phyloP scores from a whole-genome alignment of 257 asterid genomes.

The Fraxinus pennsylvanica region DNA sequence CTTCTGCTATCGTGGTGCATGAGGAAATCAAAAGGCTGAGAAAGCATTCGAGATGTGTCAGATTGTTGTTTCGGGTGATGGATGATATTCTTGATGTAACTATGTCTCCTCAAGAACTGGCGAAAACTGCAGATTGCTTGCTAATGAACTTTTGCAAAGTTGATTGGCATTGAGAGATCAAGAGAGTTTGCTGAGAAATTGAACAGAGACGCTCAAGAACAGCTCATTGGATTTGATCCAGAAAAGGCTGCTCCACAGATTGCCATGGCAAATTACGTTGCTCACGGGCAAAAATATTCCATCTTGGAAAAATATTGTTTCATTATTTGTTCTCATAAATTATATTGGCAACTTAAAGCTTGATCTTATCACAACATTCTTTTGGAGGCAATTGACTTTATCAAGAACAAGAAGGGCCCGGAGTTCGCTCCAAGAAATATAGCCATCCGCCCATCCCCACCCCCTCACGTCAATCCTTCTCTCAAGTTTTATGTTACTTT shows the following conservation, averaged over 20 bases:
- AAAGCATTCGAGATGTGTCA: constrained; percentile 32
- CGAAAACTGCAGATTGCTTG: constrained; percentile 37
- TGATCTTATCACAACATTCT: not conserved
- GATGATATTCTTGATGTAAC: constrained; percentile 46
- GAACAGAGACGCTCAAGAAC: constrained; percentile 35
- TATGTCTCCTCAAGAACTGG: constrained; percentile 35
- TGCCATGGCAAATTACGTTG: constrained; percentile 39
- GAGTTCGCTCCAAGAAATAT: no score
- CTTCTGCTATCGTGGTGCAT: constrained; percentile 28
- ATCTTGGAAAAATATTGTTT: not conserved
- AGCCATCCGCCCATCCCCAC: no score
- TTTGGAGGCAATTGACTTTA: no score
- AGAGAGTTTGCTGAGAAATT: constrained; percentile 32
- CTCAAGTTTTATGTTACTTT: not conserved
- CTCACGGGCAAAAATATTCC: constrained; percentile 32
- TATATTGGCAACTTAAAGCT: no score
- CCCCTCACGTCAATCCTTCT: no score
- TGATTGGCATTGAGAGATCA: constrained; percentile 41
- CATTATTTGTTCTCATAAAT: not conserved
- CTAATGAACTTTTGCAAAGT: constrained; percentile 39
- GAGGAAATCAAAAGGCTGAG: constrained; percentile 41
- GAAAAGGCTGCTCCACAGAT: constrained; percentile 41
- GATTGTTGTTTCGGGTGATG: constrained; percentile 45
- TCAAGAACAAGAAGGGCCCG: no score
- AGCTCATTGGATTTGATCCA: constrained; percentile 38